A percentile compares a stretch with the other conserved stretches of the same genome.
These are phyloP conservation scores for Erigeron philadelphicus DNA, from an alignment of 140 eudicot genomes.

Conservation along the genomic window DNA sequence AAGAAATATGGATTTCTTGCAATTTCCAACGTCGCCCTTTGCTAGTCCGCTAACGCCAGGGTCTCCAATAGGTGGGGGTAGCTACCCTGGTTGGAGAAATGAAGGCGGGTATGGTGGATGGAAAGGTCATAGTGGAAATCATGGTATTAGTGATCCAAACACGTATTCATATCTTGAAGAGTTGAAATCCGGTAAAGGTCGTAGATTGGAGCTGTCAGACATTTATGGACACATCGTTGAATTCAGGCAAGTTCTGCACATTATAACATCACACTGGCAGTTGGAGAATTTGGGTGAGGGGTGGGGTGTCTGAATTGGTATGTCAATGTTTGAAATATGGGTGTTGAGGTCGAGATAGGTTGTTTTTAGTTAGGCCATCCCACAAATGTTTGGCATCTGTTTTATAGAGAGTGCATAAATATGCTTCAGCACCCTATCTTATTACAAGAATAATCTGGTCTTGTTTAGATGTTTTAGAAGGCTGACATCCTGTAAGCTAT, in stretches of 20 bases:
- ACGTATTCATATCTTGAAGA: slow-evolving; percentile 56
- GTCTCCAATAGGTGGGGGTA: slow-evolving; percentile 38
- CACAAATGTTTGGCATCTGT: too few relatives aligned
- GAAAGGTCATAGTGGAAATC: slow-evolving; percentile 40
- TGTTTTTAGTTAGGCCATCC: too few relatives aligned
- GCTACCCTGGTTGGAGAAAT: slow-evolving; percentile 38
- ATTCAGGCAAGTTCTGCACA: slow-evolving; percentile 42
- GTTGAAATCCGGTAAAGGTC: slow-evolving; percentile 57
- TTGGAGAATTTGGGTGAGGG: background rate
- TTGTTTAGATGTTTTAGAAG: too few relatives aligned
- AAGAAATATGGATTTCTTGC: slow-evolving; percentile 36
- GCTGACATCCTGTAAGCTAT: too few relatives aligned
- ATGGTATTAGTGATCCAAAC: slow-evolving; percentile 27
- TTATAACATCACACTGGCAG: background rate
- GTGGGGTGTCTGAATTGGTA: background rate
- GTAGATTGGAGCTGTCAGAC: slow-evolving; percentile 53
- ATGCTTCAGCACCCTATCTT: too few relatives aligned
- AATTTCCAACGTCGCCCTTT: slow-evolving; percentile 20
- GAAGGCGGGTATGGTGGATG: slow-evolving; percentile 42
- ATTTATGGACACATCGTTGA: slow-evolving; percentile 56
- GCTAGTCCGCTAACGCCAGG: slow-evolving; percentile 45
- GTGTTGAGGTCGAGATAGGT: too few relatives aligned
- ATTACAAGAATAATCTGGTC: too few relatives aligned
- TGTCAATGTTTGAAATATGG: too few relatives aligned
- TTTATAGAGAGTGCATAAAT: too few relatives aligned